These are phyloP conservation scores for Misopates orontium DNA, from an alignment of 257 asterid species.

Conservation along the genomic window DNA sequence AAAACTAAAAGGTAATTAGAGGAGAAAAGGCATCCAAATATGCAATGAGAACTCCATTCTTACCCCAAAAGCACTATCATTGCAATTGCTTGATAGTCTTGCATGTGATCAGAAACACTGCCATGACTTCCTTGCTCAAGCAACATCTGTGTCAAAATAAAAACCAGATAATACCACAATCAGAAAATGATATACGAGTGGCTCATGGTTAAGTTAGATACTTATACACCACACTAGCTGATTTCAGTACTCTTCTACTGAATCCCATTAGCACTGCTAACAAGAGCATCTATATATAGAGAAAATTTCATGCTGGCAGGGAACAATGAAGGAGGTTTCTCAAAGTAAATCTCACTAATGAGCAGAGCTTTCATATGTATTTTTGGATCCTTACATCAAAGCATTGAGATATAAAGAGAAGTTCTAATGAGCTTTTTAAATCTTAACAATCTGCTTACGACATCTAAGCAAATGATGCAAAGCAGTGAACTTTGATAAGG, in stretches of 20 bases:
- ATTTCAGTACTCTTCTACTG: conserved; percentile 2
- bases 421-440: too few relatives aligned
- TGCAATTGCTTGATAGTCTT: conserved; percentile 77
- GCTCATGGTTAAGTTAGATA: neutral
- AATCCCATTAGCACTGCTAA: neutral
- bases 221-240: neutral
- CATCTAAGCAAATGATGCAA: neutral
- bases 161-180: conserved; percentile 17
- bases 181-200: conserved; percentile 13
- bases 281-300: neutral
- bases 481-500: conserved; percentile 4
- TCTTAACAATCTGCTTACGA: too few relatives aligned
- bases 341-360: neutral
- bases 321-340: neutral
- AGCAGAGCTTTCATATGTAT: neutral
- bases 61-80: conserved; percentile 89
- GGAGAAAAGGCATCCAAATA: neutral
- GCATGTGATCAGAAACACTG: conserved; percentile 67
- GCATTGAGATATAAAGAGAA: neutral
- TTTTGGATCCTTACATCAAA: neutral
- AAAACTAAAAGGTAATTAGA: neutral
- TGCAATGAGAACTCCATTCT: conserved; percentile 18
- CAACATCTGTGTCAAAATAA: conserved; percentile 45
- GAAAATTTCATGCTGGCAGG: neutral
- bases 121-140: conserved; percentile 59